These are phyloP conservation scores for Prunus padus DNA, from an alignment of 306 rosid genomes.

Conservation along the genomic window DNA sequence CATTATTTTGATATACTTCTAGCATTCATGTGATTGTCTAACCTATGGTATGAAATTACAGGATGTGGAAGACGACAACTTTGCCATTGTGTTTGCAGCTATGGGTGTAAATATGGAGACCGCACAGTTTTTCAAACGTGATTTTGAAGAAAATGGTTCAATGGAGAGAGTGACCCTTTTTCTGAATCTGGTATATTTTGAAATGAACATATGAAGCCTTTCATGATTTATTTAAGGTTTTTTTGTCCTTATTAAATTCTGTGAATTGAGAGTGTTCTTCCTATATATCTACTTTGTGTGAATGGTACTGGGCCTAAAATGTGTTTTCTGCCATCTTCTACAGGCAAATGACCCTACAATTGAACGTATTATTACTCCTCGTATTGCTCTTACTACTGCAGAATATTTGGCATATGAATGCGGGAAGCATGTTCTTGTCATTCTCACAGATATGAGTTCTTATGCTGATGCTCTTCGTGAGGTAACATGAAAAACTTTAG, in stretches of 20 bases:
- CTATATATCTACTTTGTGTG: neutral
- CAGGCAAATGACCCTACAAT: constrained; percentile 99
- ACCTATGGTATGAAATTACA: constrained; percentile 39
- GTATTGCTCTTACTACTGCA: constrained; percentile 99
- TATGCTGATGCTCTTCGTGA: constrained; percentile 99
- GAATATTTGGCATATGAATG: constrained; percentile 99
- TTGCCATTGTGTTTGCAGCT: constrained; percentile 99
- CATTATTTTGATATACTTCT: neutral
- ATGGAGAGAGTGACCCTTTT: constrained; percentile 99
- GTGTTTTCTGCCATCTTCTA: constrained; percentile 25
- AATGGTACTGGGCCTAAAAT: constrained; percentile 14
- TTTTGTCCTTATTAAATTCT: neutral
- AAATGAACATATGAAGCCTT: constrained; percentile 12
- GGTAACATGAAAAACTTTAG: constrained; percentile 45
- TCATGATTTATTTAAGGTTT: neutral
- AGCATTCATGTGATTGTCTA: neutral
- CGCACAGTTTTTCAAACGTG: constrained; percentile 98
- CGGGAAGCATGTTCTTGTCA: constrained; percentile 99
- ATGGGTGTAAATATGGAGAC: constrained; percentile 99
- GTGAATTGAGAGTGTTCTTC: constrained; percentile 2
- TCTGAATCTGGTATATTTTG: constrained; percentile 77
- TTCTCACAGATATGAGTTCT: constrained; percentile 99
- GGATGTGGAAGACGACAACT: constrained; percentile 85
- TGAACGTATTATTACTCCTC: constrained; percentile 99
- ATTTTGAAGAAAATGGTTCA: constrained; percentile 99